phyloP scores from a whole-genome alignment of 305 asterid genomes.

The Ilex paraguariensis region DNA sequence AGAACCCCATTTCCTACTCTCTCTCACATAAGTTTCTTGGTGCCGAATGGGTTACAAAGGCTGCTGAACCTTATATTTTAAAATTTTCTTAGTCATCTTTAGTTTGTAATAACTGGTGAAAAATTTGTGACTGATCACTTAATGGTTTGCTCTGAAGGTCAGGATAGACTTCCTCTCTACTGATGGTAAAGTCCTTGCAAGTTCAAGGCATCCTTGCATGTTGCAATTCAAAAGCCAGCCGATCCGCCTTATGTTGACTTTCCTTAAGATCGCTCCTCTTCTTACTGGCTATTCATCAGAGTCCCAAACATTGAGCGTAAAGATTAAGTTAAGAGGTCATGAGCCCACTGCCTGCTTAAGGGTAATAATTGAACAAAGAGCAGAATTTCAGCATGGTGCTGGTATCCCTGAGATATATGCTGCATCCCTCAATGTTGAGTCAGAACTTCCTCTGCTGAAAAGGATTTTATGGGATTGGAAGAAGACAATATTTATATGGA shows the following conservation, averaged over 20 bases:
- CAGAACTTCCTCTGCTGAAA: constrained; percentile 69
- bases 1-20: no score
- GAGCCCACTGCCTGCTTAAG: constrained; percentile 64
- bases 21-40: not conserved
- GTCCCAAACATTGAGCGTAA: constrained; percentile 51
- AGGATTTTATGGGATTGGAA: constrained; percentile 72
- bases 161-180: constrained; percentile 66
- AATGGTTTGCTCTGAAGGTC: constrained; percentile 39
- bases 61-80: not conserved
- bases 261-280: constrained; percentile 67
- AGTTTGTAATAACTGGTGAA: not conserved
- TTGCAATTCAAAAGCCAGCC: constrained; percentile 48
- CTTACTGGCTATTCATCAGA: constrained; percentile 74
- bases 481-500: constrained; percentile 70
- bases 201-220: constrained; percentile 72
- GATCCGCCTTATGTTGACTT: constrained; percentile 61
- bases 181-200: constrained; percentile 55
- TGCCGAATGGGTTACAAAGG: not conserved
- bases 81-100: not conserved
- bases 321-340: constrained; percentile 46
- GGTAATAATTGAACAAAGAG: constrained; percentile 74
- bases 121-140: not conserved
- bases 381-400: constrained; percentile 62
- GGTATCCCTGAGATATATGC: constrained; percentile 85
- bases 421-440: constrained; percentile 58